phyloP scores from a whole-genome alignment of 2,329 filamentous ascomycete genomes.

The Microcyclosporella mali region DNA sequence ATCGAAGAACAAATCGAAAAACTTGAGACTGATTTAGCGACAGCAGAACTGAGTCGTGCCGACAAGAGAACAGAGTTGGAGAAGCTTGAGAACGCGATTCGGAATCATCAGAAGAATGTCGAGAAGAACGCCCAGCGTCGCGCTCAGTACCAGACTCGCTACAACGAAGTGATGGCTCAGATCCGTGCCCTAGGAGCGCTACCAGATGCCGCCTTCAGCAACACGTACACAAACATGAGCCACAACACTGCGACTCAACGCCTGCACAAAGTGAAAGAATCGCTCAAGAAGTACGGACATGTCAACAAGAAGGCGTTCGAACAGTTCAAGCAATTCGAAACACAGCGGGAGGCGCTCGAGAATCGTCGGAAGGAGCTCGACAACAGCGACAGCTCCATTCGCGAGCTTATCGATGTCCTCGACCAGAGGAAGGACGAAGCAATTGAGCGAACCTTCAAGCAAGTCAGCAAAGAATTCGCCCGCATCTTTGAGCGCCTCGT shows the following conservation, averaged over 20 bases:
- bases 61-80: constrained; percentile 67
- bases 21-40: constrained; percentile 47
- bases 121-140: constrained; percentile 90
- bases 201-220: constrained; percentile 87
- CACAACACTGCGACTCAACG: constrained; percentile 60
- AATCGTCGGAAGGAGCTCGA: constrained; percentile 83
- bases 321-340: constrained; percentile 96
- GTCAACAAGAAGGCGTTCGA: constrained; percentile 99
- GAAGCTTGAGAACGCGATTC: constrained; percentile 69
- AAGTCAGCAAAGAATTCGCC: constrained; percentile 89
- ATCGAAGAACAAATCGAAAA: constrained; percentile 68
- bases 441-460: constrained; percentile 96
- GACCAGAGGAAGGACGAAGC: constrained; percentile 96
- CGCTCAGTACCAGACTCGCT: constrained; percentile 68
- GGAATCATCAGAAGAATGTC: constrained; percentile 80
- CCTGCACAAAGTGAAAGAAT: constrained; percentile 85
- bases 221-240: constrained; percentile 71
- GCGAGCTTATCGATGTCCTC: constrained; percentile 84
- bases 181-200: constrained; percentile 90
- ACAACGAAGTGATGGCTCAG: constrained; percentile 74
- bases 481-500: constrained; percentile 93
- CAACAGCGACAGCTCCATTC: constrained; percentile 76
- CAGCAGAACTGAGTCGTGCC: constrained; percentile 53
- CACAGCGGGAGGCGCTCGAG: constrained; percentile 78
- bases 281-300: constrained; percentile 91